A percentile compares a stretch with the other conserved stretches of the same genome.
These are phyloP conservation scores for Microbotryomycetes sp. DNA, from an alignment of 1,284 basidiomycete species.

Conservation along the genomic window DNA sequence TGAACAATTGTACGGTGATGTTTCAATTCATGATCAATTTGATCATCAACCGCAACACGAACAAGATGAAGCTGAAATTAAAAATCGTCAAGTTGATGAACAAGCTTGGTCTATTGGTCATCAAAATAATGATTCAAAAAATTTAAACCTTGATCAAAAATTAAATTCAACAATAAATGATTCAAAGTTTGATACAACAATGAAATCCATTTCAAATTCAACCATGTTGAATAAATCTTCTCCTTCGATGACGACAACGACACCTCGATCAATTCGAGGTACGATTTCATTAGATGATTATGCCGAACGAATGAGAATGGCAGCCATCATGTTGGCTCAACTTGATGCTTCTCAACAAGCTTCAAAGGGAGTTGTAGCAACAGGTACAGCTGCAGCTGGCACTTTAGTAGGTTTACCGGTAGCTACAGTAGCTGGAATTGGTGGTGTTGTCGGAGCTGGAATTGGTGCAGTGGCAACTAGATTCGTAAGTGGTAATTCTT, in stretches of 20 bases:
- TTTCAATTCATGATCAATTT: slow-evolving; percentile 55
- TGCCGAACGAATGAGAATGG: slow-evolving; percentile 94
- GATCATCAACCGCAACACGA: slow-evolving; percentile 6
- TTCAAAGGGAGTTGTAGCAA: slow-evolving; percentile 30
- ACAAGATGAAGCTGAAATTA: slow-evolving; percentile 27
- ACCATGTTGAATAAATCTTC: background rate
- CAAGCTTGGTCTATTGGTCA: slow-evolving; percentile 37
- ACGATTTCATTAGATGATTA: slow-evolving; percentile 76
- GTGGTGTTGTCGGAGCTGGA: slow-evolving; percentile 38
- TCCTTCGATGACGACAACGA: background rate
- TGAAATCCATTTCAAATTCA: background rate
- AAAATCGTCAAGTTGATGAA: slow-evolving; percentile 38
- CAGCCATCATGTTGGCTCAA: slow-evolving; percentile 96
- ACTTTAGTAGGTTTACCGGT: slow-evolving; percentile 38
- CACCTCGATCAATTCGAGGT: slow-evolving; percentile 31
- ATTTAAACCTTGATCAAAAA: background rate
- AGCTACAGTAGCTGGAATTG: slow-evolving; percentile 37
- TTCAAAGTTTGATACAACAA: background rate
- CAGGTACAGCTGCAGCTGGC: slow-evolving; percentile 37
- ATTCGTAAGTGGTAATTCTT: too few relatives aligned
- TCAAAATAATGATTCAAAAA: slow-evolving; percentile 17
- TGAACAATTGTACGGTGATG: slow-evolving; percentile 81
- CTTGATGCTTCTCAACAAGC: slow-evolving; percentile 64
- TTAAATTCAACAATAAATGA: background rate
- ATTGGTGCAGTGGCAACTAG: slow-evolving; percentile 35